Conservation (phyloP, 345 rosid genomes). For the Laguncularia racemosa region DNA sequence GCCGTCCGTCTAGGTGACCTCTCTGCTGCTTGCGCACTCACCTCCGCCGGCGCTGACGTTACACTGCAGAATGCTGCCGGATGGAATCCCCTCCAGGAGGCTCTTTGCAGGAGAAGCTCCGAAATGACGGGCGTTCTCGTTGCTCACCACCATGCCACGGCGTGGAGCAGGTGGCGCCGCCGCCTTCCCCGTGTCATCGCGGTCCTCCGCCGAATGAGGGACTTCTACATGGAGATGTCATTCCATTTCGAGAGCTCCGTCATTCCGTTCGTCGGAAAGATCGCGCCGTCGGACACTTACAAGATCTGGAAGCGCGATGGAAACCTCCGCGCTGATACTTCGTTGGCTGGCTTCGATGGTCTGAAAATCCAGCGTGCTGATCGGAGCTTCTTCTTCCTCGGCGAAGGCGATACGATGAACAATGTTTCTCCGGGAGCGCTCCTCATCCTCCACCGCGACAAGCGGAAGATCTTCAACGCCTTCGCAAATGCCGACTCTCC, state of each 20-base stretch:
- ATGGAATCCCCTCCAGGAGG: slow-evolving; percentile 81
- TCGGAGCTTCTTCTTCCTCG: slow-evolving; percentile 79
- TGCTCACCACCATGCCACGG: slow-evolving; percentile 48
- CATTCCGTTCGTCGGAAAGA: slow-evolving; percentile 77
- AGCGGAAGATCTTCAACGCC: slow-evolving; percentile 60
- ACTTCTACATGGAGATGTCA: slow-evolving; percentile 91
- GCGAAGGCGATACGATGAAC: slow-evolving; percentile 60
- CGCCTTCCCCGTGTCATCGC: slow-evolving; percentile 70
- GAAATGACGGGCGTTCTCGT: slow-evolving; percentile 47
- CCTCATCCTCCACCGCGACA: slow-evolving; percentile 64
- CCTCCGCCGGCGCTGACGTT: slow-evolving; percentile 67
- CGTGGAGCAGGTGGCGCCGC: slow-evolving; percentile 91
- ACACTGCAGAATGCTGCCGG: slow-evolving; percentile 76
- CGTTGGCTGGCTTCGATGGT: slow-evolving; percentile 84
- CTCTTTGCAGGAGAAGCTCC: slow-evolving; percentile 52
- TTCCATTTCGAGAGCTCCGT: slow-evolving; percentile 92
- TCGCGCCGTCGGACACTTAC: slow-evolving; percentile 95
- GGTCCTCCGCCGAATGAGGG: slow-evolving; percentile 72
- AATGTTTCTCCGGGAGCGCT: slow-evolving; percentile 60
- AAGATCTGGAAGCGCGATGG: slow-evolving; percentile 95
- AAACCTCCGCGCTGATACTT: slow-evolving; percentile 77
- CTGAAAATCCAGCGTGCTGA: slow-evolving; percentile 81
- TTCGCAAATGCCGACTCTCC: slow-evolving; percentile 70
- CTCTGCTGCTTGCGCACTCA: slow-evolving; percentile 37
- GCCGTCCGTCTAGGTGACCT: slow-evolving; percentile 65